Base-by-base conservation (phyloP, 306 rosid genomes). In the Calophaca sinica region DNA sequence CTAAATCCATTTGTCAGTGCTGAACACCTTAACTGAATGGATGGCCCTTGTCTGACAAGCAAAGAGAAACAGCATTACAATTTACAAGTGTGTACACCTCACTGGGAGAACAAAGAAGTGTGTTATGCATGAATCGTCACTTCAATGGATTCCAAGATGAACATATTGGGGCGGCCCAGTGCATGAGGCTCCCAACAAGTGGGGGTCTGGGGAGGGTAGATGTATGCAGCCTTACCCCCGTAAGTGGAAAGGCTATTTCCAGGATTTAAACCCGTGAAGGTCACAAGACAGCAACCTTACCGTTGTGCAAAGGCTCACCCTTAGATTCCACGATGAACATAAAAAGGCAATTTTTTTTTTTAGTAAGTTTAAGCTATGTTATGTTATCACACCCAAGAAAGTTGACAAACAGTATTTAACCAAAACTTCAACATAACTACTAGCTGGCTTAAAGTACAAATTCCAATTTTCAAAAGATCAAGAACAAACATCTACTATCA, bases 1-100 rank as follows among this genome's bases (percentile, higher is more conserved):
- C 96, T 48, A 83, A 62, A 81, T 89, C 89, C 96, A 90, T 89
- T 61, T 42, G 61, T 12, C 82, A 69, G 50, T 49, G 80, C 65
- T 58, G 66, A 41, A 61, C 38, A 66, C 69, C 36, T 57, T 46
- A 76, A 5, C 44, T 58, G 70, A 48, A 79, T 67, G 46, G 60
- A 42, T 8, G 2, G 10, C 86, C 82, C 84, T 84, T 68, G 82
- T 83, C 86, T 54, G 68, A 74, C 57, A 81, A 81, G 7, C 58
- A 50, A 70, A 72, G 60, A 38, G 33, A 62, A 67, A 68, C 6
- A 7, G 15, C 46, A 71, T 81, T 39, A 68, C 26, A 46, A 46
- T 68, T 81, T 39, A 68, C 26, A 46, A 46, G 62, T 15, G n/a
- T 38, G 65, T 28, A 39, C 2, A 65, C 1, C 28, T 29, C 41